Evolutionary conservation across 176 grass and related monocot species (phyloP).

Genomic region (Musa troglodytarum): DNA sequence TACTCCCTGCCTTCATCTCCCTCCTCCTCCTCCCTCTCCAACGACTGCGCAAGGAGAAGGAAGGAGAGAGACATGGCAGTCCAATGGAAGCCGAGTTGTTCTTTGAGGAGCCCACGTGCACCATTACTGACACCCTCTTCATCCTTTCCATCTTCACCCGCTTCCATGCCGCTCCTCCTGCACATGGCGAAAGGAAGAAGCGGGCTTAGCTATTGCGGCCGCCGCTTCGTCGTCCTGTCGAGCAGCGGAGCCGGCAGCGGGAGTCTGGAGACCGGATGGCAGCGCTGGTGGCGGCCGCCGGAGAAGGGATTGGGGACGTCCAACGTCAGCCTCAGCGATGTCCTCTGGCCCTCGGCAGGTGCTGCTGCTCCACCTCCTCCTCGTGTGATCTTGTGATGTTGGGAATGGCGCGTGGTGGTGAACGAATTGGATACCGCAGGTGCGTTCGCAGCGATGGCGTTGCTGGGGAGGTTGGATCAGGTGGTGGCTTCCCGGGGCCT

Average conservation of each 20-base stretch:
- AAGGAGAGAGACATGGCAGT: conserved; percentile 16
- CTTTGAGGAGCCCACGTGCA: conserved; percentile 22
- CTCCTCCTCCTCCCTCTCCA: not conserved
- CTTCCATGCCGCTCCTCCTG: conserved; percentile 12
- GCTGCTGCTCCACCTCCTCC: not conserved
- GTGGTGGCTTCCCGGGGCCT: conserved; percentile 59
- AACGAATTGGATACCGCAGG: conserved; percentile 28
- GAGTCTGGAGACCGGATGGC: not conserved
- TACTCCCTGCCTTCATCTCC: not conserved
- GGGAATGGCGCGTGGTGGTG: not conserved
- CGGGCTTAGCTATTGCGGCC: not conserved
- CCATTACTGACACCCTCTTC: conserved; percentile 23
- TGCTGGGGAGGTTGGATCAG: conserved; percentile 71
- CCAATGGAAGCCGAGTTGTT: conserved; percentile 35
- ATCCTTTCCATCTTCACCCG: conserved; percentile 18
- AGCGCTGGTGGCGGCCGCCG: conserved; percentile 4
- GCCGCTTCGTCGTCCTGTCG: conserved; percentile 12
- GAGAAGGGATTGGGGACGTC: conserved; percentile 12
- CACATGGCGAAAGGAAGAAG: conserved; percentile 1
- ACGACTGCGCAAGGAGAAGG: not conserved
- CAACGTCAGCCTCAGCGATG: conserved; percentile 57
- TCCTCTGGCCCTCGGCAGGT: conserved; percentile 93
- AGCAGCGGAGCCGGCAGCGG: conserved; percentile 10
- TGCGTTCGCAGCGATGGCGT: conserved; percentile 82
- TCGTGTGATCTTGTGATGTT: not conserved